phyloP scores from a whole-genome alignment of 2,329 filamentous ascomycete genomes.

The Colletotrichum filicis region DNA sequence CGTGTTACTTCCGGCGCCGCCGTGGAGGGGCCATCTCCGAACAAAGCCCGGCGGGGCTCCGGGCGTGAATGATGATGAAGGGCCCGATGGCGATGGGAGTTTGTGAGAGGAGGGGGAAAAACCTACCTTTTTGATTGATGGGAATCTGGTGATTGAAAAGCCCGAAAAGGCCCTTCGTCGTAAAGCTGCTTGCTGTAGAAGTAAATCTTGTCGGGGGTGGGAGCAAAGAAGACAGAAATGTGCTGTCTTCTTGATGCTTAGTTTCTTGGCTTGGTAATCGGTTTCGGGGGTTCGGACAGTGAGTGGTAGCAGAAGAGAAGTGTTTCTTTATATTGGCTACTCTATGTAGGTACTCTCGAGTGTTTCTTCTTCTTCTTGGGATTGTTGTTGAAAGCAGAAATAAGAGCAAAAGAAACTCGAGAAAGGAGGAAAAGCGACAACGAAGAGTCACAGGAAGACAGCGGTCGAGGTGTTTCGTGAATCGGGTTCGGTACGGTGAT shows the following conservation, averaged over 20 bases:
- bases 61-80: not conserved
- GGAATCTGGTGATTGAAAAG: not conserved
- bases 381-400: not conserved
- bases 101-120: not conserved
- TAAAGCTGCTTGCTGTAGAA: conserved; percentile 22
- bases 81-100: not conserved
- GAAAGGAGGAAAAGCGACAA: conserved; percentile 11
- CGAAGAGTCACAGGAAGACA: conserved; percentile 6
- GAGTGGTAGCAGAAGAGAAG: conserved; percentile 26
- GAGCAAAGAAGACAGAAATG: not conserved
- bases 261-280: conserved; percentile 11
- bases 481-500: conserved; percentile 21
- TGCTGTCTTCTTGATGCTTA: conserved; percentile 11
- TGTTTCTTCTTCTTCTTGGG: not conserved
- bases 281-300: conserved; percentile 17
- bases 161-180: conserved; percentile 3
- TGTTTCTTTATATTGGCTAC: conserved; percentile 34
- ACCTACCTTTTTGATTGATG: conserved; percentile 8
- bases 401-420: conserved; percentile 20
- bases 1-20: not conserved
- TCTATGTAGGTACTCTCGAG: conserved; percentile 28
- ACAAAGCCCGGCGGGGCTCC: conserved; percentile 28
- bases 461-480: conserved; percentile 13
- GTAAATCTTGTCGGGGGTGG: conserved; percentile 13
- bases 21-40: conserved; percentile 12